Evolutionary conservation across 306 rosid genomes (phyloP).

Genomic region (Fagus sylvatica): DNA sequence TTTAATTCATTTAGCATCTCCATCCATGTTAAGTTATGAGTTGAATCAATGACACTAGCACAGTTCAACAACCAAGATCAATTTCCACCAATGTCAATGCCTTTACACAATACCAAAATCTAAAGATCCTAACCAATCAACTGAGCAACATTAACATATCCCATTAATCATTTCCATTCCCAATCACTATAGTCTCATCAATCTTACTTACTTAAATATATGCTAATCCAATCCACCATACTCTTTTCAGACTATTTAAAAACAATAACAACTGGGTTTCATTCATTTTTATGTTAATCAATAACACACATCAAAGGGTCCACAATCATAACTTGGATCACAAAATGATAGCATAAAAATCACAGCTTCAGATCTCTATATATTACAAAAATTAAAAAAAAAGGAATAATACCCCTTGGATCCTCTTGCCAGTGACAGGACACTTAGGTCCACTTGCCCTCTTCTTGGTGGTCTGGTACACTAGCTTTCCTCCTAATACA

Average conservation of each 20-base stretch:
- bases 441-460: constrained; percentile 80
- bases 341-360: background rate
- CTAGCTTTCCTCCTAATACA: constrained; percentile 65
- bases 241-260: background rate
- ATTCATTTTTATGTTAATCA: background rate
- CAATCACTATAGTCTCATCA: background rate
- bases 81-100: background rate
- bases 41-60: background rate
- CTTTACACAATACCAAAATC: background rate
- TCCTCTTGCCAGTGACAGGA: constrained; percentile 80
- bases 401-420: constrained; percentile 57
- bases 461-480: constrained; percentile 74
- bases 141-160: no score
- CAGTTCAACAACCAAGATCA: background rate
- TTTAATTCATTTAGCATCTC: background rate
- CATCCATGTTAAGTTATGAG: no score
- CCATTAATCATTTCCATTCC: background rate
- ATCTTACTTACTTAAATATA: background rate
- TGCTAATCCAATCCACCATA: background rate
- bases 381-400: background rate
- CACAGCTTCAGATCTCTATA: background rate
- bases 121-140: background rate
- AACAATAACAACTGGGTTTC: background rate
- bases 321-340: no score
- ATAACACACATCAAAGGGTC: background rate